Evolutionary conservation across 2,329 filamentous ascomycete genomes (phyloP).

Genomic region (Penicillium concentricum): DNA sequence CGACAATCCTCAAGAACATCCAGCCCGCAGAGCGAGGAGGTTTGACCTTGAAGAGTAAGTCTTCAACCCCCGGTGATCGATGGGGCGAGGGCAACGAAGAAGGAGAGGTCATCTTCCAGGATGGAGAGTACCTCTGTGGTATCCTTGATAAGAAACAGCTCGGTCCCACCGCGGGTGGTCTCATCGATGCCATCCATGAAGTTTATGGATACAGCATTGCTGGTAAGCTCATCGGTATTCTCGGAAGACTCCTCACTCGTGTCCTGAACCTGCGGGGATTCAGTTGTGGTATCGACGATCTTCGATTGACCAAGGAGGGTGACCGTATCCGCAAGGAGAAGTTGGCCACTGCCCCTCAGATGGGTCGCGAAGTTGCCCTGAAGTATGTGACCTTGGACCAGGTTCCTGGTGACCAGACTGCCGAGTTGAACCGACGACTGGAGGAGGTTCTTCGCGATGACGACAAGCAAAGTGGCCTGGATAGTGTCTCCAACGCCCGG

Average conservation of each 20-base stretch:
- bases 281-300: slow-evolving; percentile 95
- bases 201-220: slow-evolving; percentile 85
- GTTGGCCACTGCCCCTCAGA: slow-evolving; percentile 63
- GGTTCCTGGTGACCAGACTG: slow-evolving; percentile 61
- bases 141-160: slow-evolving; percentile 96
- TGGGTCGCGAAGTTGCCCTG: slow-evolving; percentile 77
- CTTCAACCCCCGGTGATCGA: slow-evolving; percentile 71
- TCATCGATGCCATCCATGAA: slow-evolving; percentile 91
- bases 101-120: slow-evolving; percentile 74
- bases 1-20: slow-evolving; percentile 90
- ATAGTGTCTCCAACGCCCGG: slow-evolving; percentile 76
- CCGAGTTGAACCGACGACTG: slow-evolving; percentile 71
- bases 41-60: slow-evolving; percentile 75
- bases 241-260: slow-evolving; percentile 85
- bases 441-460: slow-evolving; percentile 92
- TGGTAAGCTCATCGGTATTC: slow-evolving; percentile 81
- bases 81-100: slow-evolving; percentile 76
- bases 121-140: slow-evolving; percentile 83
- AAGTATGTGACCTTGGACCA: slow-evolving; percentile 83
- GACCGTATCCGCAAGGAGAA: slow-evolving; percentile 69
- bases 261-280: slow-evolving; percentile 92
- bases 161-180: slow-evolving; percentile 78
- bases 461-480: slow-evolving; percentile 84
- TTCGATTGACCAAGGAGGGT: slow-evolving; percentile 77
- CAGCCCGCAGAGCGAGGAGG: slow-evolving; percentile 72